Evolutionary conservation across 345 rosid species (phyloP).

Genomic region (Acer negundo): DNA sequence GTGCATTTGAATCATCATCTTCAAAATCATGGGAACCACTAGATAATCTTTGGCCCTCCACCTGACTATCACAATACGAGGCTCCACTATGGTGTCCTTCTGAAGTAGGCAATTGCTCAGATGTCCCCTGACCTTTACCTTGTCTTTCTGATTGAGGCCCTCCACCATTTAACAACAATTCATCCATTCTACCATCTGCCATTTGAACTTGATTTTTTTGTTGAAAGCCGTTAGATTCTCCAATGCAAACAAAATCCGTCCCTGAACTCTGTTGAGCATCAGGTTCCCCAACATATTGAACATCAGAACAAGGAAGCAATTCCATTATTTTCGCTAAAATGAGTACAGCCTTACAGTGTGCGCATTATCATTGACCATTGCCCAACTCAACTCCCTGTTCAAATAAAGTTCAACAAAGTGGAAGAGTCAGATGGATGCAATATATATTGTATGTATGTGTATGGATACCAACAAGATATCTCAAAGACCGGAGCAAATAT

Average conservation of each 20-base stretch:
- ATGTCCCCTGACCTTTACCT: slow-evolving; percentile 35
- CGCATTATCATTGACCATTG: slow-evolving; percentile 18
- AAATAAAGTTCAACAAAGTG: slow-evolving; percentile 19
- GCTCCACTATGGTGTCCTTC: slow-evolving; percentile 42
- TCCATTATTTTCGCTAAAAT: slow-evolving; percentile 52
- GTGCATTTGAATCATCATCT: slow-evolving; percentile 45
- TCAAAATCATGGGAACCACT: slow-evolving; percentile 55
- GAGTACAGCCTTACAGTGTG: slow-evolving; percentile 15
- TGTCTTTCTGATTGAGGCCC: slow-evolving; percentile 32
- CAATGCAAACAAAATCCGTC: slow-evolving; percentile 27
- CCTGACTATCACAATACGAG: slow-evolving; percentile 46
- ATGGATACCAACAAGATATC: slow-evolving; percentile 2
- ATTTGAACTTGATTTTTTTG: slow-evolving; percentile 39
- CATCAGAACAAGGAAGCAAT: slow-evolving; percentile 53
- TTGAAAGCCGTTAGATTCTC: slow-evolving; percentile 39
- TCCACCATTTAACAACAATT: slow-evolving; percentile 38
- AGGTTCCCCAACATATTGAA: slow-evolving; percentile 46
- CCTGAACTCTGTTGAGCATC: slow-evolving; percentile 45
- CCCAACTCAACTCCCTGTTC: slow-evolving; percentile 33
- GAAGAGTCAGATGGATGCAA: slow-evolving; percentile 12
- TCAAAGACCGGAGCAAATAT: background rate
- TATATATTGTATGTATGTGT: background rate
- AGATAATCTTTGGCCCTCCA: slow-evolving; percentile 47
- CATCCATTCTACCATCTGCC: slow-evolving; percentile 37
- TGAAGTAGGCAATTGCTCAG: slow-evolving; percentile 36